phyloP scores from a whole-genome alignment of 139 green algal genomes.

The Monoraphidium neglectum region DNA sequence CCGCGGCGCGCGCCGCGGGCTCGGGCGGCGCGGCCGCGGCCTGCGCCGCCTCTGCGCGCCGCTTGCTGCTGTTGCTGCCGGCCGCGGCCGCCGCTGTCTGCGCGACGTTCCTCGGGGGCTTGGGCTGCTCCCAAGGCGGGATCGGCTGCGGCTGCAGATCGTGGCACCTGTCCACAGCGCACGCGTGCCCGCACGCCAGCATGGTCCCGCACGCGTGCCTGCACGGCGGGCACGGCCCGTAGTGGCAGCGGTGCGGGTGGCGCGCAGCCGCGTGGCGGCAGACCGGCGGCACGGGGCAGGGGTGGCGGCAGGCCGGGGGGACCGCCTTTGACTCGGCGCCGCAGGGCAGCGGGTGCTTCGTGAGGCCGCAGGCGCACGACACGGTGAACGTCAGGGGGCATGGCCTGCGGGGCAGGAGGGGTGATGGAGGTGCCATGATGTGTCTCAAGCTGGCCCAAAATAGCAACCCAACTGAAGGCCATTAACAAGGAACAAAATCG shows the following conservation, averaged over 20 bases:
- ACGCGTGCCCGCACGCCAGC: conserved; percentile 69
- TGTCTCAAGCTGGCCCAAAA: neutral
- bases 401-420: conserved; percentile 55
- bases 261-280: conserved; percentile 58
- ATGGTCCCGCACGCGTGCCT: conserved; percentile 48
- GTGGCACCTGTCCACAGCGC: conserved; percentile 58
- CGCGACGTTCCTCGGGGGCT: conserved; percentile 35
- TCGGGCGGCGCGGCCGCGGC: conserved; percentile 9
- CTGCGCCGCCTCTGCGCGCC: neutral
- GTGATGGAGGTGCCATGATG: neutral
- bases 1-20: conserved; percentile 28
- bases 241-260: conserved; percentile 78
- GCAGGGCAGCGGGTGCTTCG: conserved; percentile 69
- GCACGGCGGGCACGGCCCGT: conserved; percentile 80
- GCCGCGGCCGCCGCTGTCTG: conserved; percentile 19
- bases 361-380: conserved; percentile 73
- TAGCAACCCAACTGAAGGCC: neutral
- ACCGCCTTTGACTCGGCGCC: conserved; percentile 61
- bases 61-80: conserved; percentile 1
- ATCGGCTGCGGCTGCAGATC: conserved; percentile 56
- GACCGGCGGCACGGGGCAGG: conserved; percentile 58
- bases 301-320: conserved; percentile 59
- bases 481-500: neutral
- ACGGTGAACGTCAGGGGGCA: conserved; percentile 73
- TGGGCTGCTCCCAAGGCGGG: conserved; percentile 42